These are phyloP conservation scores for Cryptosporidium felis DNA, from an alignment of 169 alveolate species.

Conservation along the genomic window DNA sequence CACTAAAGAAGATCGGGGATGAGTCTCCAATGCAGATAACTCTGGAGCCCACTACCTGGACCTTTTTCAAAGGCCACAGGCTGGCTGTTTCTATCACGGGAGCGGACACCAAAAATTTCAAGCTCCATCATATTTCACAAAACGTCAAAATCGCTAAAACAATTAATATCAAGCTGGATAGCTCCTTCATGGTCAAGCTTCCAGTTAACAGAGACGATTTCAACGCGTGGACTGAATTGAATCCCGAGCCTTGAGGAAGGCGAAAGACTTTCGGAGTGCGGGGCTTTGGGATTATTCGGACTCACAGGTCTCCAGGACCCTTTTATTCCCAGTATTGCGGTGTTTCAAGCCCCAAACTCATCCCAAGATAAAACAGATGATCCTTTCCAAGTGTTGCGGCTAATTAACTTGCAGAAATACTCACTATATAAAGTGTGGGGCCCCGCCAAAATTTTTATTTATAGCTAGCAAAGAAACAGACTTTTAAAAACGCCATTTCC, in stretches of 20 bases:
- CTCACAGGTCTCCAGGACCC: neutral
- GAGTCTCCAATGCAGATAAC: constrained; percentile 49
- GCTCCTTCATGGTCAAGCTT: constrained; percentile 30
- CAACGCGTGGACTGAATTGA: constrained; percentile 31
- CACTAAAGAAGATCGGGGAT: constrained; percentile 69
- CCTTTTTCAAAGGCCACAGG: constrained; percentile 73
- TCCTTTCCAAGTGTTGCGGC: too few relatives aligned
- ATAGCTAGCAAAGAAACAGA: too few relatives aligned
- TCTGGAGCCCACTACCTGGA: constrained; percentile 77
- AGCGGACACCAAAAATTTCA: constrained; percentile 74
- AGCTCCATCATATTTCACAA: constrained; percentile 60
- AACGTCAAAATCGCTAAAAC: constrained; percentile 56
- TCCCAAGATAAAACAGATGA: too few relatives aligned
- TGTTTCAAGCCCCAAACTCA: too few relatives aligned
- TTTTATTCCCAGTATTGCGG: neutral
- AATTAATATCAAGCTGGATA: constrained; percentile 42
- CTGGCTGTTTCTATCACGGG: constrained; percentile 74
- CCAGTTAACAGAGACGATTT: constrained; percentile 49
- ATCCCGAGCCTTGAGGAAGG: neutral
- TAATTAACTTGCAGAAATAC: too few relatives aligned
- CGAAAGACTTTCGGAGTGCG: too few relatives aligned
- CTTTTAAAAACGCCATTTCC: too few relatives aligned
- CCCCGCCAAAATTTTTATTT: too few relatives aligned
- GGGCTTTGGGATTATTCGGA: too few relatives aligned
- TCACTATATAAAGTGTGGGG: too few relatives aligned